A percentile compares a stretch with the other conserved stretches of the same genome.
These are phyloP conservation scores for Xylaria acuta DNA, from an alignment of 495 filamentous ascomycete genomes.

Conservation along the genomic window DNA sequence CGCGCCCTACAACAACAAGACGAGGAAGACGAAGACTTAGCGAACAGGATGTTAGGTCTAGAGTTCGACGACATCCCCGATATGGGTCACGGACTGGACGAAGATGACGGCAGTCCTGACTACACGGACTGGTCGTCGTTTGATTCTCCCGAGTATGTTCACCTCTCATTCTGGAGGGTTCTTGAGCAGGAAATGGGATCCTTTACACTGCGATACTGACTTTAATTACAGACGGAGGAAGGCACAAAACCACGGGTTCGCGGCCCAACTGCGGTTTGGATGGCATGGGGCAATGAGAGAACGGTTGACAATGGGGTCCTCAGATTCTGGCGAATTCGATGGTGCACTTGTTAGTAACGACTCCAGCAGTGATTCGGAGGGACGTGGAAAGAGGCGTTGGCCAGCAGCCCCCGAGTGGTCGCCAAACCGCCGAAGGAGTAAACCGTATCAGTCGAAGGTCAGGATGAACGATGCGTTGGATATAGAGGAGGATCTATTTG, in stretches of 20 bases:
- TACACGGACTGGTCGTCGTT: background rate
- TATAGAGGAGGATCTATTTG: background rate
- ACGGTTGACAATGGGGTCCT: background rate
- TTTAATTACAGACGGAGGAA: background rate
- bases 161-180: background rate
- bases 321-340: background rate
- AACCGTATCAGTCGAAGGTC: background rate
- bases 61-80: background rate
- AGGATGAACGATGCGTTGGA: constrained; percentile 5
- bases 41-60: background rate
- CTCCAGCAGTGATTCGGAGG: background rate
- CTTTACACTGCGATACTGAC: background rate
- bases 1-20: background rate
- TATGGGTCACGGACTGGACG: background rate
- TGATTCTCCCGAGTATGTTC: background rate
- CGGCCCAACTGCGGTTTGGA: background rate
- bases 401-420: background rate
- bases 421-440: background rate
- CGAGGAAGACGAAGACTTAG: background rate
- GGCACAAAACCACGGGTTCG: background rate
- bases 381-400: background rate
- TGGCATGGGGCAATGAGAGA: background rate
- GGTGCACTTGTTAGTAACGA: background rate
- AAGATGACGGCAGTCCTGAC: background rate
- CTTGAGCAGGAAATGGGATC: background rate